Conservation (phyloP, 2,329 filamentous ascomycete species). For the Coniella vitis region DNA sequence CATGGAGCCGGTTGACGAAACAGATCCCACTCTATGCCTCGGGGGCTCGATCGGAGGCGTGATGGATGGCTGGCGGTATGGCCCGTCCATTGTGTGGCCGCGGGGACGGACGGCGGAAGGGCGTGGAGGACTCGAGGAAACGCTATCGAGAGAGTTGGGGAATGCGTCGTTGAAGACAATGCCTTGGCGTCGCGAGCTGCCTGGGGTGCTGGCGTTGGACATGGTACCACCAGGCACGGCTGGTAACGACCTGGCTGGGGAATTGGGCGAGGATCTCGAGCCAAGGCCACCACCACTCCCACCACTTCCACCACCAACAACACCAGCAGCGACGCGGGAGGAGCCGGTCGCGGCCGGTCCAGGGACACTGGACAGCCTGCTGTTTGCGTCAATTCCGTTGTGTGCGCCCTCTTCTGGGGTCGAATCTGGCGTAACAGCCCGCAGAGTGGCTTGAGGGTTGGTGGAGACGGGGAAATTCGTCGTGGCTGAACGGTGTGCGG, state of each 20-base stretch:
- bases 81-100: slow-evolving; percentile 52
- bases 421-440: slow-evolving; percentile 62
- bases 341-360: slow-evolving; percentile 8
- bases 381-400: slow-evolving; percentile 20
- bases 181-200: slow-evolving; percentile 38
- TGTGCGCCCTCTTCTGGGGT: slow-evolving; percentile 27
- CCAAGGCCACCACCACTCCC: slow-evolving; percentile 22
- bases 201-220: slow-evolving; percentile 20
- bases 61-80: slow-evolving; percentile 37
- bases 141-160: slow-evolving; percentile 42
- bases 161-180: slow-evolving; percentile 54
- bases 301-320: slow-evolving; percentile 19
- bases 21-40: slow-evolving; percentile 62
- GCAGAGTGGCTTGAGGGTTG: slow-evolving; percentile 41
- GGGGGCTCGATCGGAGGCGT: slow-evolving; percentile 35
- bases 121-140: slow-evolving; percentile 34
- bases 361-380: background rate
- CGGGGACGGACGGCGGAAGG: slow-evolving; percentile 40
- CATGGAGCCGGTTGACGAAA: slow-evolving; percentile 56
- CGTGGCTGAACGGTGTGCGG: slow-evolving; percentile 18
- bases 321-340: slow-evolving; percentile 8
- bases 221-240: slow-evolving; percentile 30
- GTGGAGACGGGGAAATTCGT: slow-evolving; percentile 7
- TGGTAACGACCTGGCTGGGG: slow-evolving; percentile 38
- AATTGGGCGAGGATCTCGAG: slow-evolving; percentile 36